These are phyloP conservation scores for Termitomyces sp. DNA, from an alignment of 768 basidiomycete species.

Conservation along the genomic window DNA sequence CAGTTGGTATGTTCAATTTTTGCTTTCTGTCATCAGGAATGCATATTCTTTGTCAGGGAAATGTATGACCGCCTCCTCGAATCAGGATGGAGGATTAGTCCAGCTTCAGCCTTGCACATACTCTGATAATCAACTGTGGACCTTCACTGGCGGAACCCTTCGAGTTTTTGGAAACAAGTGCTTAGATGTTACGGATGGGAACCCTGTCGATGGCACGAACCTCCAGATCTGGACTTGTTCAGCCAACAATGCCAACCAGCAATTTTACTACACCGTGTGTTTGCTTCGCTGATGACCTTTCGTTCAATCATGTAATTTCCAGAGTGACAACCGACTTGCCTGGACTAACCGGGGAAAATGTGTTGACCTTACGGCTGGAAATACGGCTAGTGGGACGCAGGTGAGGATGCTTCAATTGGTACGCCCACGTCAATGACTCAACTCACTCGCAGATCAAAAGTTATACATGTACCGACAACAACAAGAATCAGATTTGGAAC, in stretches of 20 bases:
- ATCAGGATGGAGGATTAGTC: slow-evolving; percentile 41
- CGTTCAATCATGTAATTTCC: neutral
- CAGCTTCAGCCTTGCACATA: slow-evolving; percentile 34
- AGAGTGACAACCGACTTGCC: slow-evolving; percentile 32
- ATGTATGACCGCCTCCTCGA: slow-evolving; percentile 46
- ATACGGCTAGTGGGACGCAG: slow-evolving; percentile 31
- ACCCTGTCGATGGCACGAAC: slow-evolving; percentile 35
- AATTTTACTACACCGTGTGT: slow-evolving; percentile 20
- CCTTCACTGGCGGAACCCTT: slow-evolving; percentile 36
- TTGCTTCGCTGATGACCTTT: neutral
- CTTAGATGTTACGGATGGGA: slow-evolving; percentile 41
- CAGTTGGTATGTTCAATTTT: slow-evolving; percentile 25
- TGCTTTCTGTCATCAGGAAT: neutral
- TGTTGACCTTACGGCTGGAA: slow-evolving; percentile 42
- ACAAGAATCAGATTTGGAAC: slow-evolving; percentile 49
- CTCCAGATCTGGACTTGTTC: slow-evolving; percentile 51
- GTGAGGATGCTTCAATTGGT: neutral
- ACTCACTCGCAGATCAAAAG: slow-evolving; percentile 34
- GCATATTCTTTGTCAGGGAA: slow-evolving; percentile 27
- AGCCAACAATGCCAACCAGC: slow-evolving; percentile 36
- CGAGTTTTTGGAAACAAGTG: slow-evolving; percentile 43
- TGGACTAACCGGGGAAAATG: slow-evolving; percentile 48
- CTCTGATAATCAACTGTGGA: slow-evolving; percentile 43
- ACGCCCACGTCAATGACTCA: neutral
- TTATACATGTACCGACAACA: slow-evolving; percentile 35